Evolutionary conservation across 257 asterid species (phyloP), one percentile per base, ranked within the genome.

Genomic region (Cynanchum wilfordii): DNA sequence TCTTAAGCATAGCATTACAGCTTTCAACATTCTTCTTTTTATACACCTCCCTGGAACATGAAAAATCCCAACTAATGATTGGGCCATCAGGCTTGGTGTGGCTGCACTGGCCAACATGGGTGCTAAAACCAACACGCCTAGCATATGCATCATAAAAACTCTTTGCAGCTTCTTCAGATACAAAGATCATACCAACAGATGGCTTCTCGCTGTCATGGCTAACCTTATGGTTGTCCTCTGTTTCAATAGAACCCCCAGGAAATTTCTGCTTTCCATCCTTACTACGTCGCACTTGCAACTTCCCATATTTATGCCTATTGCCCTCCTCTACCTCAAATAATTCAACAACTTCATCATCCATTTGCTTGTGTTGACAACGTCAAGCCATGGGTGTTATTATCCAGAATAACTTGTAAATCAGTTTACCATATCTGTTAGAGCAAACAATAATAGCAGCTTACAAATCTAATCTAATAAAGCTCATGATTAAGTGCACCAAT

Each of bases 101-200:
- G 72, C 58, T 82, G 73, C 81, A 86, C 76, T 85, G 85, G 64
- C 92, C 89, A 76, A 84, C 92, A 72, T 78, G 88, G 25, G 87
- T 82, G 84, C 85, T 80, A 64, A 91, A 91, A 59, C 97, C 97
- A 62, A 78, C 78, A 77, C 70, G 81, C 79, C 83, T 84, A 51
- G 96, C 96, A 78, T 89, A 89, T 33, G 83, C 81, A 68, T 89
- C 92, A 65, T 87, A 91, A 57, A 84, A 85, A 33, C 80, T 85
- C 87, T 83, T 89, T 50, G 93, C 91, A 72, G 90, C 83, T 84
- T 86, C 93, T 81, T 87, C 93, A 71, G 96, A 85, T 70, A 80
- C 83, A 74, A 91, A 91, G 79, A 84, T 91, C 95, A 91, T 82
- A 59, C 95, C 95, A 62, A 87, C 82, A 76, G 78, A 83, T 2